Percentiles rank a stretch among this genome's conserved stretches.
phyloP scores from a whole-genome alignment of 768 basidiomycete species.

The Fomitopsis pulvina region DNA sequence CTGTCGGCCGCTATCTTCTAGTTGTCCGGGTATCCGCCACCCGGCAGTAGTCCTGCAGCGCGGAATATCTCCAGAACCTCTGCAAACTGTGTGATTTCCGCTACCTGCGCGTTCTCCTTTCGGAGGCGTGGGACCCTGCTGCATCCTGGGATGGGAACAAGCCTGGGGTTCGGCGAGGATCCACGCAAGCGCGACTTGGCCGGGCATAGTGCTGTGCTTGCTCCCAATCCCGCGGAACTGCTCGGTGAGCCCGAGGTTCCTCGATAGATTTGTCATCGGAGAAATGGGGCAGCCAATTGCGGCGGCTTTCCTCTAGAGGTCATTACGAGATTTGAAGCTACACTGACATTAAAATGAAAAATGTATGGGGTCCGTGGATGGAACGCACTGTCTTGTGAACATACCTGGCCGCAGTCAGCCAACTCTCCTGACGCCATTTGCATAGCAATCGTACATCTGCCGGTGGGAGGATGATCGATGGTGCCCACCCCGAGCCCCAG shows the following conservation, averaged over 20 bases:
- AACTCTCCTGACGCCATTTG: background rate
- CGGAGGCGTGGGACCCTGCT: slow-evolving; percentile 8
- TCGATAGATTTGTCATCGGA: slow-evolving; percentile 38
- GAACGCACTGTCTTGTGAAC: slow-evolving; percentile 2
- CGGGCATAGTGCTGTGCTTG: slow-evolving; percentile 25
- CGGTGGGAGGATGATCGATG: slow-evolving; percentile 41
- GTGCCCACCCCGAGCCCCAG: slow-evolving; percentile 33
- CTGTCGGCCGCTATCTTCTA: background rate
- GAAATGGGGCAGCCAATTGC: slow-evolving; percentile 17
- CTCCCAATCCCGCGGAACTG: slow-evolving; percentile 27
- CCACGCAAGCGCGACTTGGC: slow-evolving; percentile 29
- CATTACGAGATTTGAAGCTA: slow-evolving; percentile 16
- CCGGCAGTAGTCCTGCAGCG: background rate
- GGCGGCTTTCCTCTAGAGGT: slow-evolving; percentile 22
- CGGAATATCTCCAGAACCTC: slow-evolving; percentile 3
- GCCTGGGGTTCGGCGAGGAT: slow-evolving; percentile 26
- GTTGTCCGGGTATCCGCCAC: background rate
- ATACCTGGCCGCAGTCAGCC: background rate
- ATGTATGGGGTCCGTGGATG: background rate
- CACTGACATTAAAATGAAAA: too few relatives aligned
- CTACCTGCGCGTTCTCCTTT: slow-evolving; percentile 5
- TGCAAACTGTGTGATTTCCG: background rate
- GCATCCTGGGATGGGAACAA: slow-evolving; percentile 12
- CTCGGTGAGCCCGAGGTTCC: slow-evolving; percentile 31
- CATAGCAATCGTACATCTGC: slow-evolving; percentile 26